These are phyloP conservation scores for Collybia sp. DNA, from an alignment of 768 basidiomycete species.

Conservation along the genomic window DNA sequence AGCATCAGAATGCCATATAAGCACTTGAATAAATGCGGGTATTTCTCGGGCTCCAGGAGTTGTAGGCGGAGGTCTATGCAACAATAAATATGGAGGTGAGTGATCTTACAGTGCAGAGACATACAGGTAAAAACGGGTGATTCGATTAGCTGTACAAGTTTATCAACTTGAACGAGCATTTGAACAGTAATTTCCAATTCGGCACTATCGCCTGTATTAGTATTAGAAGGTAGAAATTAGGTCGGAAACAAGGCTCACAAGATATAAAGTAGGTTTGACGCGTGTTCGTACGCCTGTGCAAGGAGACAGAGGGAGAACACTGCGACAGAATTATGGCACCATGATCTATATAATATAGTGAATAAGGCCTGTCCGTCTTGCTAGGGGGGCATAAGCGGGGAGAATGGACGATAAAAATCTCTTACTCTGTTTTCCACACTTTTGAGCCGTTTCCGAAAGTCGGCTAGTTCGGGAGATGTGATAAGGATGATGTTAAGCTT, in stretches of 20 bases:
- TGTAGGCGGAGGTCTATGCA: slow-evolving; percentile 78
- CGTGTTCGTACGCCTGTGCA: slow-evolving; percentile 98
- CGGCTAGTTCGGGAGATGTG: slow-evolving; percentile 92
- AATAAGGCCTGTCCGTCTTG: slow-evolving; percentile 98
- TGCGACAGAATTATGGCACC: slow-evolving; percentile 98
- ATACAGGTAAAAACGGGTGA: slow-evolving; percentile 97
- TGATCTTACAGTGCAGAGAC: neutral
- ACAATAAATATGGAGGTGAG: slow-evolving; percentile 1
- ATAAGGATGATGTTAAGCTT: slow-evolving; percentile 96
- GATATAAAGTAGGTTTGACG: slow-evolving; percentile 91
- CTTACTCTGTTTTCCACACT: slow-evolving; percentile 88
- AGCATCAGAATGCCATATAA: slow-evolving; percentile 97
- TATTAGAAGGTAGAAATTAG: neutral
- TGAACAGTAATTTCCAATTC: slow-evolving; percentile 96
- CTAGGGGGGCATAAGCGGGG: slow-evolving; percentile 21
- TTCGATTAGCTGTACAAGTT: slow-evolving; percentile 95
- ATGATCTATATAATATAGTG: slow-evolving; percentile 90
- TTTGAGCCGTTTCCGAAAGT: slow-evolving; percentile 90
- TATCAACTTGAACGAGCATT: slow-evolving; percentile 94
- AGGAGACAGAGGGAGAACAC: slow-evolving; percentile 94
- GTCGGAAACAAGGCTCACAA: slow-evolving; percentile 50
- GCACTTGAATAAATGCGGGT: slow-evolving; percentile 96
- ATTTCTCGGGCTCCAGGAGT: slow-evolving; percentile 92
- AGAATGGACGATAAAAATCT: slow-evolving; percentile 3
- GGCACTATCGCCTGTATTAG: slow-evolving; percentile 48